phyloP scores from a whole-genome alignment of 2,329 filamentous ascomycete species.

The Shiraia bambusicola region DNA sequence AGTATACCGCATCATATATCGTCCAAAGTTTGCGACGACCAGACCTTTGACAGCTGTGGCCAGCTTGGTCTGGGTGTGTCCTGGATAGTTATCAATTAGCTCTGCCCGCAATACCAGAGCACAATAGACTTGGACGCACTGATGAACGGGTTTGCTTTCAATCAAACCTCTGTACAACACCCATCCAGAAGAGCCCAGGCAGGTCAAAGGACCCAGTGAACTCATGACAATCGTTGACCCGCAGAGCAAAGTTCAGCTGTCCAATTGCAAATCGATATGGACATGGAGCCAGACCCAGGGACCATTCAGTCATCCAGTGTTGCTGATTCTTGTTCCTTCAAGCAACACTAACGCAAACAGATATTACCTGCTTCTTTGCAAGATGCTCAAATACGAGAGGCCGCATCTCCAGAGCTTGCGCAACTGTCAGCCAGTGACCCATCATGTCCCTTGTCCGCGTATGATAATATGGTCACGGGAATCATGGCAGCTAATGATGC shows the following conservation, averaged over 20 bases:
- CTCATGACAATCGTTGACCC: background rate
- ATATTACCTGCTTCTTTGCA: slow-evolving; percentile 5
- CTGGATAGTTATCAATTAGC: slow-evolving; percentile 13
- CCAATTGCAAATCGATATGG: background rate
- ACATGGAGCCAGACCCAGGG: background rate
- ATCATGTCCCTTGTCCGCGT: slow-evolving; percentile 2
- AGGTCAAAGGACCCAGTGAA: background rate
- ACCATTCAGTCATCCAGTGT: background rate
- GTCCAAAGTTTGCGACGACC: background rate
- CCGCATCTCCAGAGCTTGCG: background rate
- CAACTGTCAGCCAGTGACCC: background rate
- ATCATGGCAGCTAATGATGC: slow-evolving; percentile 8
- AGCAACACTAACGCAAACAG: slow-evolving; percentile 3
- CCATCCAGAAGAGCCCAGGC: background rate
- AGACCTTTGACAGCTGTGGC: background rate
- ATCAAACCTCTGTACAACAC: background rate
- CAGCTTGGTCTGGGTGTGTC: slow-evolving; percentile 5
- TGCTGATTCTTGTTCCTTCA: slow-evolving; percentile 10
- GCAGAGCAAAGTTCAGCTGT: slow-evolving; percentile 2
- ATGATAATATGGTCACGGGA: slow-evolving; percentile 6
- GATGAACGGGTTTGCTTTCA: slow-evolving; percentile 1
- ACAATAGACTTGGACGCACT: slow-evolving; percentile 9
- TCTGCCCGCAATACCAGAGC: slow-evolving; percentile 10
- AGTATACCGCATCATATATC: background rate
- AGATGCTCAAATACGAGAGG: background rate